A percentile compares a stretch with the other conserved stretches of the same genome.
These are phyloP conservation scores for Podaxis carcinomalis DNA, from an alignment of 768 basidiomycete species.

Conservation along the genomic window DNA sequence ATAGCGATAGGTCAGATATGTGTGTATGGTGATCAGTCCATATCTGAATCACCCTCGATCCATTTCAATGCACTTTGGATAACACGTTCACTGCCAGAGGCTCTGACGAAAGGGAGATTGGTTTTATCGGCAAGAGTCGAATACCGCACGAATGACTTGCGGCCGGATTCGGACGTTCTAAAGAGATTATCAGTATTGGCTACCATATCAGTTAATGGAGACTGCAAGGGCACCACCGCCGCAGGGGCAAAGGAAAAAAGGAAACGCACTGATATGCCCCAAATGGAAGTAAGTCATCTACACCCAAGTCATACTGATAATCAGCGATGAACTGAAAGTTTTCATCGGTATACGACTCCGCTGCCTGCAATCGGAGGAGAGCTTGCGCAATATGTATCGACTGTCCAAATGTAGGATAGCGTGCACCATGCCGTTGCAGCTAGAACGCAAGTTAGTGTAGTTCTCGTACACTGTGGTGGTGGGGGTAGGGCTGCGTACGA, in stretches of 20 bases:
- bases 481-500: neutral
- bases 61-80: slow-evolving; percentile 68
- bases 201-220: too few relatives aligned
- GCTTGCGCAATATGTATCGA: slow-evolving; percentile 38
- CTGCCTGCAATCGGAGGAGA: slow-evolving; percentile 51
- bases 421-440: slow-evolving; percentile 80
- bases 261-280: slow-evolving; percentile 59
- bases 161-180: slow-evolving; percentile 44
- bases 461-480: neutral
- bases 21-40: neutral
- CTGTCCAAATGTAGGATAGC: slow-evolving; percentile 62
- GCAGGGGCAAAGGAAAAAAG: neutral
- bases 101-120: slow-evolving; percentile 46
- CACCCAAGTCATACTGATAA: slow-evolving; percentile 57
- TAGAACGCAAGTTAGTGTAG: slow-evolving; percentile 21
- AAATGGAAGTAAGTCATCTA: slow-evolving; percentile 56
- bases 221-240: too few relatives aligned
- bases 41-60: slow-evolving; percentile 45
- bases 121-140: slow-evolving; percentile 34
- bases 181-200: neutral
- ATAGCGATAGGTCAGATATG: neutral
- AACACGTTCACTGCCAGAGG: slow-evolving; percentile 51
- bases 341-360: slow-evolving; percentile 37
- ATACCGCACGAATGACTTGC: slow-evolving; percentile 52
- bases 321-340: slow-evolving; percentile 52